Evolutionary conservation across 805 yeast genomes (phyloP).

Genomic region (Candida ipomoeae): DNA sequence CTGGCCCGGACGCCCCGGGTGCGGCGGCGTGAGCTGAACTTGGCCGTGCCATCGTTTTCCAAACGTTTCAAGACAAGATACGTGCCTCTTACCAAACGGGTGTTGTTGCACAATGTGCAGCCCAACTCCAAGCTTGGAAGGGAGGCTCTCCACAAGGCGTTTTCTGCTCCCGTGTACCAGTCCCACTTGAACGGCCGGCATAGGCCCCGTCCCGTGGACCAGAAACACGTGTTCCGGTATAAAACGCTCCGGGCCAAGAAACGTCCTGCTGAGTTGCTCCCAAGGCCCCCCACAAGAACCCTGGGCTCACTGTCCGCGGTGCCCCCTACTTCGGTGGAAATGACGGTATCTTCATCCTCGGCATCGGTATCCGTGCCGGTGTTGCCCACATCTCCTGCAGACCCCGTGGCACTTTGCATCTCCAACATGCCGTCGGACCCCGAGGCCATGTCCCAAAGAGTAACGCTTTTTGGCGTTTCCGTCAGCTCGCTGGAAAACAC

Average conservation of each 20-base stretch:
- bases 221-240: not conserved
- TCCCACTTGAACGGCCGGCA: not conserved
- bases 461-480: not conserved
- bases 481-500: not conserved
- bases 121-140: not conserved
- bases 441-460: not conserved
- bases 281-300: not conserved
- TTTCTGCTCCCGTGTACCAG: not conserved
- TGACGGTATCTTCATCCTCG: not conserved
- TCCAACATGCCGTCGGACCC: not conserved
- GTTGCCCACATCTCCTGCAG: not conserved
- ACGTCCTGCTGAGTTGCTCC: slow-evolving; percentile 1
- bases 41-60: not conserved
- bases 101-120: not conserved
- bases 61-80: slow-evolving; percentile 9
- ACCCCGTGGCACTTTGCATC: slow-evolving; percentile 2
- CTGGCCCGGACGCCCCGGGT: slow-evolving; percentile 7
- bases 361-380: not conserved
- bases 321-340: not conserved
- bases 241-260: slow-evolving; percentile 1
- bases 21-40: slow-evolving; percentile 5
- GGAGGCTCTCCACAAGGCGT: not conserved
- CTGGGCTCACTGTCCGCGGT: no score
- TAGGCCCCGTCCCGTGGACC: not conserved
- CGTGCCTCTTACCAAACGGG: slow-evolving; percentile 4